Evolutionary conservation across 2,329 filamentous ascomycete species (phyloP), one percentile per base, ranked within the genome.

Genomic region (Biscogniauxia mediterranea): DNA sequence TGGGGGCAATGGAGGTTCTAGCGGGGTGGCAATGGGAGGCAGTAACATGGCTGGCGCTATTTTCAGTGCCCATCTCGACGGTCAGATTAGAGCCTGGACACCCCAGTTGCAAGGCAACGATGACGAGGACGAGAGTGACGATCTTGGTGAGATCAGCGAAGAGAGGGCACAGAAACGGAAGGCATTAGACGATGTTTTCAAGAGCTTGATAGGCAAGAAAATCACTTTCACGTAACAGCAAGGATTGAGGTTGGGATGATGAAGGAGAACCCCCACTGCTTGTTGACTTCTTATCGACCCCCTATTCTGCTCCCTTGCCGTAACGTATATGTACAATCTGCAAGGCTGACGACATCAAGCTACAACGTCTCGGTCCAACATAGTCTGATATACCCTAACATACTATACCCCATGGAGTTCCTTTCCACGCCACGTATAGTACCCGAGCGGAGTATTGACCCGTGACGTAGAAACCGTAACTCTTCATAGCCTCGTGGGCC

Each of bases 11-110:
- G 82, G 83, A 15, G 78, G 79, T 1, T 81, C 81, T 3, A 80
- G 80, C 6, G 87, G 86, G 0, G 73, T 89, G 1, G 87, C 89
- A 66, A 83, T 85, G 79, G 84, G 84, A 3, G 84, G 83, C 1
- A 78, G 74, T 2, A 84, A 81, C 63, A 79, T 79, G 20, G 67
- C 80, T 4, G 84, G 84, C 0, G 82, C 79, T 8, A 71, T 97
- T 60, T 96, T 92, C 76, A 95, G 92, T 57, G 89, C 88, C 1
- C 92, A 97, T 70, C 82, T 89, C 2, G 92, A 97, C 72, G 94
- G 94, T 0, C 89, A 89, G 57, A 94, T 98, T 60, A 84, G 89
- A 52, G 85, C 85, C 3, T 97, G 94, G 93, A 82, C 83, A 67
- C 90, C 91, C 1, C 78, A 79, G 42, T 76, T 85, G 5, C 75